phyloP scores from a whole-genome alignment of 352 stramenopile genomes.

The Globisporangium alternatum region DNA sequence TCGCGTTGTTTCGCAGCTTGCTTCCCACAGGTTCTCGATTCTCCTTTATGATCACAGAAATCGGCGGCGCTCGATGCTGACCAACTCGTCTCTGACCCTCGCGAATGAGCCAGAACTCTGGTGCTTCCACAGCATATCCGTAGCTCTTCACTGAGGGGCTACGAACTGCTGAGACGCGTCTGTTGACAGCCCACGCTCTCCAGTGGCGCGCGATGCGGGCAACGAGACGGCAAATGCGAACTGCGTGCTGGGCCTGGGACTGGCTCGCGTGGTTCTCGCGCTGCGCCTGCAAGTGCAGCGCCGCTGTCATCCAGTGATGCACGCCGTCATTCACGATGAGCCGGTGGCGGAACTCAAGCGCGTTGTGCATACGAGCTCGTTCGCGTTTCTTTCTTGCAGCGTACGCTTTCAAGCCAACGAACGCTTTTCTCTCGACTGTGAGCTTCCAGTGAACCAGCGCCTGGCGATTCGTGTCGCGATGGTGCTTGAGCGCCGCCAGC shows the following conservation, averaged over 20 bases:
- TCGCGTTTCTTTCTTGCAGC: conserved; percentile 6
- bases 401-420: conserved; percentile 6
- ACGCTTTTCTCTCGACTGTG: conserved; percentile 16
- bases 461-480: conserved; percentile 11
- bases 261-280: conserved; percentile 11
- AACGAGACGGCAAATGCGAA: conserved; percentile 18
- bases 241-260: conserved; percentile 11
- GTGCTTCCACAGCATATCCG: not conserved
- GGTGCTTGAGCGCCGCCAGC: not conserved
- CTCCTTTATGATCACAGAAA: not conserved
- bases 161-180: not conserved
- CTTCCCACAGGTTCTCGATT: not conserved
- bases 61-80: conserved; percentile 1
- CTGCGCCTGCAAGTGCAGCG: conserved; percentile 16
- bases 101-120: not conserved
- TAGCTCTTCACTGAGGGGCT: not conserved
- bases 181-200: conserved; percentile 10
- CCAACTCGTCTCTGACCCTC: not conserved
- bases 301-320: conserved; percentile 19
- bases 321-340: conserved; percentile 19
- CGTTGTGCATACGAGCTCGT: conserved; percentile 16
- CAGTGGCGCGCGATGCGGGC: conserved; percentile 21
- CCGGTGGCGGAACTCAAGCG: conserved; percentile 20
- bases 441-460: conserved; percentile 24
- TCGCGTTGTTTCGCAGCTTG: not conserved